Percentiles rank a stretch among this genome's conserved stretches.
Conservation (phyloP, 176 grass and related monocot species). For the Thinopyrum elongatum region DNA sequence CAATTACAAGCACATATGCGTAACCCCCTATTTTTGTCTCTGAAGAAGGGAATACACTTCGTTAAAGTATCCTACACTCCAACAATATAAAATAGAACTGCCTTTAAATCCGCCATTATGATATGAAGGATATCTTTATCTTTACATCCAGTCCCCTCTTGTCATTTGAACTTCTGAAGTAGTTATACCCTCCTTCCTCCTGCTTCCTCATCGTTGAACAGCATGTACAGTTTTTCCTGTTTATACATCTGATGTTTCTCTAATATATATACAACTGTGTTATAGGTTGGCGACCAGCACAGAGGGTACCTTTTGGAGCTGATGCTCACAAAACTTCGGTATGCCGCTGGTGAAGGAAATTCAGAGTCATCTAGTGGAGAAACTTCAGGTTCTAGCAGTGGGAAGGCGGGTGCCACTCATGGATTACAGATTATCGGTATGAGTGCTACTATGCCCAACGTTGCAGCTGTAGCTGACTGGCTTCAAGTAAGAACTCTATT, state of each 20-base stretch:
- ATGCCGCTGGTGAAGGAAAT: constrained; percentile 88
- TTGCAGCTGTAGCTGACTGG: constrained; percentile 88
- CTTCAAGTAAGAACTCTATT: constrained; percentile 71
- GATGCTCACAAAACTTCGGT: constrained; percentile 91
- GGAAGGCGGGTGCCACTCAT: constrained; percentile 55
- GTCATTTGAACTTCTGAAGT: constrained; percentile 13
- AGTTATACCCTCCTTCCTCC: constrained; percentile 10
- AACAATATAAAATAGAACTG: not conserved
- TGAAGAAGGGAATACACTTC: not conserved
- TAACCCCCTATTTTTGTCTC: not conserved
- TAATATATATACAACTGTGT: constrained; percentile 30
- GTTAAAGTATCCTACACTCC: not conserved
- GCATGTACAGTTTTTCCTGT: not conserved
- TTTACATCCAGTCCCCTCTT: not conserved
- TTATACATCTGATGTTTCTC: constrained; percentile 20
- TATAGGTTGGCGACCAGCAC: constrained; percentile 90
- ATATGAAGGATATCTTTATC: not conserved
- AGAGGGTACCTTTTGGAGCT: constrained; percentile 93
- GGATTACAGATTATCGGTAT: constrained; percentile 95
- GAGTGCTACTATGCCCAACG: constrained; percentile 99
- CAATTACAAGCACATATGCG: not conserved
- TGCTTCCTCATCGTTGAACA: not conserved
- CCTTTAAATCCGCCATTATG: not conserved
- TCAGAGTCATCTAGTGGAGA: constrained; percentile 65
- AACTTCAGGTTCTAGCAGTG: constrained; percentile 67